Evolutionary conservation across 2,329 filamentous ascomycete species (phyloP), one percentile per base, ranked within the genome.

Genomic region (Corinectria fuckeliana): DNA sequence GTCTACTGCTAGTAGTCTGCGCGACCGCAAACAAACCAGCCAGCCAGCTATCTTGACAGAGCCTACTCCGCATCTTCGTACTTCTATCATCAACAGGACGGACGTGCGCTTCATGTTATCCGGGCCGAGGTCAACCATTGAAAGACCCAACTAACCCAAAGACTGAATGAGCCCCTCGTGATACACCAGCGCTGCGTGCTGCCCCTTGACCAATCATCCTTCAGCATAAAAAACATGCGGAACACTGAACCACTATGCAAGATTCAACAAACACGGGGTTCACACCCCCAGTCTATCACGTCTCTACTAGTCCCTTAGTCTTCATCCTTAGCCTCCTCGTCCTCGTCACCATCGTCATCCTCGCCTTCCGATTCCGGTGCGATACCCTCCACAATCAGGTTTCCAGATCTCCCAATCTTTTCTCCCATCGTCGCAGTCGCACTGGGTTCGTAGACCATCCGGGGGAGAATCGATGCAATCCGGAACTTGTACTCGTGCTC

Each of bases 401-500:
- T 97, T 3, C 90, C 92, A 64, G 92, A 93, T 66, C 88, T 83
- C 3, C 94, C 92, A 72, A 98, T 89, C 67, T 86, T 85, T 65
- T 91, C 85, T 25, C 83, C 83, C 69, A 97, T 83, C 20, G 86
- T 89, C 4, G 85, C 87, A 0, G 84, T 85, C 34, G 81, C 79
- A 54, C 88, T 86, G 5, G 93, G 79, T 61, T 90, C 88, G 74
- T 91, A 94, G 28, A 95, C 91, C 59, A 89, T 86, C 50, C 95
- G 83, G 5, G 95, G 95, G 83, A 99, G 88, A 0, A 92, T 89
- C 23, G 90, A 91, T 3, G 94, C 92, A 42, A 99, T 86, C 56
- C 85, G 85, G 76, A 99, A 99, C n/a, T 79, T 79, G 77, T 95
- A 99, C 67, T 88, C 81, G 74, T 98, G 93, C 65, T 88, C 81